These are phyloP conservation scores for Alnus glutinosa DNA, from an alignment of 306 rosid genomes.

Conservation along the genomic window DNA sequence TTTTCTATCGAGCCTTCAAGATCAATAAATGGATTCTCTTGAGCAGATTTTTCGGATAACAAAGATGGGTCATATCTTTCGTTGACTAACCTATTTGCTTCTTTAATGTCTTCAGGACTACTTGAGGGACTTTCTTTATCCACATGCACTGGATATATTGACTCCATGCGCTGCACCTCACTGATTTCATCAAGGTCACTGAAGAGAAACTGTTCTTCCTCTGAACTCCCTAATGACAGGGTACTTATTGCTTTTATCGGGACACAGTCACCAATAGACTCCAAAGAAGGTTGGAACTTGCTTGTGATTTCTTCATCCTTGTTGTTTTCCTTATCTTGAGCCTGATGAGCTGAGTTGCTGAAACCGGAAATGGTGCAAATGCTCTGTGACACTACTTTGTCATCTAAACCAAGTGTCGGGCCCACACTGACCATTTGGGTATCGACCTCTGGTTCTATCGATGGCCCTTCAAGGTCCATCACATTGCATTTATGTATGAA, in stretches of 20 bases:
- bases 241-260: slow-evolving; percentile 31
- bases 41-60: slow-evolving; percentile 27
- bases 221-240: slow-evolving; percentile 35
- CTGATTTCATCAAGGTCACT: slow-evolving; percentile 58
- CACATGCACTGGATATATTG: slow-evolving; percentile 31
- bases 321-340: slow-evolving; percentile 31
- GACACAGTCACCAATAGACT: slow-evolving; percentile 31
- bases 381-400: slow-evolving; percentile 37
- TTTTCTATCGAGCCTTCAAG: slow-evolving; percentile 28
- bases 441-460: slow-evolving; percentile 26
- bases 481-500: slow-evolving; percentile 25
- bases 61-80: slow-evolving; percentile 27
- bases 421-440: slow-evolving; percentile 33
- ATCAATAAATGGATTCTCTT: slow-evolving; percentile 26
- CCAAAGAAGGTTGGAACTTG: slow-evolving; percentile 38
- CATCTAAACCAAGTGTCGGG: slow-evolving; percentile 38
- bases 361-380: slow-evolving; percentile 31
- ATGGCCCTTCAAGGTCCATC: slow-evolving; percentile 36
- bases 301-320: slow-evolving; percentile 34
- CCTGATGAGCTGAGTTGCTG: slow-evolving; percentile 35
- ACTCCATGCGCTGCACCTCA: slow-evolving; percentile 30
- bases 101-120: slow-evolving; percentile 32
- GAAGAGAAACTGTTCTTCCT: slow-evolving; percentile 57
- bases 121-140: slow-evolving; percentile 39
- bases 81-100: slow-evolving; percentile 29